Conservation (phyloP, 805 yeast species). For the Yarrowia sp. region DNA sequence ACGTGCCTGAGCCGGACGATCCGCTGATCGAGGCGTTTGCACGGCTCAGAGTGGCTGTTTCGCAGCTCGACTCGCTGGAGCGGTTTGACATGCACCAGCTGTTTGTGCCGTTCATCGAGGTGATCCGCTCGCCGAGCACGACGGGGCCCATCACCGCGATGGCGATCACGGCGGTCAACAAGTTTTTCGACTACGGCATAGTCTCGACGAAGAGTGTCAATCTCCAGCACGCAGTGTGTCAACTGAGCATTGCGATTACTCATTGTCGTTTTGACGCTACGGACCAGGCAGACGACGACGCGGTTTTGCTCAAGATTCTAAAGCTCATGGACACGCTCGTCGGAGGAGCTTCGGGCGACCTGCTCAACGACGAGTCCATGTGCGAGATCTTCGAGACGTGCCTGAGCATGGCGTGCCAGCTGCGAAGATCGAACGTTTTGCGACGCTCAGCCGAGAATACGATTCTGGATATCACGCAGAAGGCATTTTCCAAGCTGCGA, state of each 20-base stretch:
- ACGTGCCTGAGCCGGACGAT: constrained; percentile 40
- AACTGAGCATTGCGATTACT: constrained; percentile 72
- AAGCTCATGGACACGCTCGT: constrained; percentile 67
- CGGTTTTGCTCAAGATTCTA: constrained; percentile 80
- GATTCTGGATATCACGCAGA: constrained; percentile 63
- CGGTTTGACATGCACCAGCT: constrained; percentile 69
- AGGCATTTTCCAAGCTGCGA: constrained; percentile 61
- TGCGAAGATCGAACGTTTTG: constrained; percentile 83
- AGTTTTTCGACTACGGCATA: constrained; percentile 67
- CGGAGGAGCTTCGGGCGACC: constrained; percentile 58
- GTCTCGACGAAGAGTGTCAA: constrained; percentile 56
- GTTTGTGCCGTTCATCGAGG: constrained; percentile 80
- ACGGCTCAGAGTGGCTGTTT: constrained; percentile 69
- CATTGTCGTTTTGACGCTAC: constrained; percentile 96
- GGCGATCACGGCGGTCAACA: constrained; percentile 72
- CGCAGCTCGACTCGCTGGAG: constrained; percentile 51
- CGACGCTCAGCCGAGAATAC: constrained; percentile 87
- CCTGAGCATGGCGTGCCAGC: constrained; percentile 86
- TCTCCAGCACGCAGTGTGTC: constrained; percentile 56
- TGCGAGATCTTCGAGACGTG: constrained; percentile 90
- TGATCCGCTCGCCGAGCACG: constrained; percentile 78
- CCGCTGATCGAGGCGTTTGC: constrained; percentile 78
- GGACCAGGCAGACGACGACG: constrained; percentile 88
- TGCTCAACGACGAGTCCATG: constrained; percentile 76
- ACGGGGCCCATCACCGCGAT: constrained; percentile 82